These are phyloP conservation scores for Elasticomyces elasticus DNA, from an alignment of 495 filamentous ascomycete species.

Conservation along the genomic window DNA sequence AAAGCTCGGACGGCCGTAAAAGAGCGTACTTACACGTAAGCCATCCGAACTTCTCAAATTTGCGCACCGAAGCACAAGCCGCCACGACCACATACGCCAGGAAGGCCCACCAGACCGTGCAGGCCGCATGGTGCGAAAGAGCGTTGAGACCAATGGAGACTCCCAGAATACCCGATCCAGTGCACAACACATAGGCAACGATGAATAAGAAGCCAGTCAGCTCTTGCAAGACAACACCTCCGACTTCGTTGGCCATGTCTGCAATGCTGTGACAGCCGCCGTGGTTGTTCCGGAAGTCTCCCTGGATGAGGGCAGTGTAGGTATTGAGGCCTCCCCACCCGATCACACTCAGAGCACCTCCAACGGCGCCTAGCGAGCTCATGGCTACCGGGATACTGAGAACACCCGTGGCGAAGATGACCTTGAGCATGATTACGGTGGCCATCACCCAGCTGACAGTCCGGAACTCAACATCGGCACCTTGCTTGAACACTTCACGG, in stretches of 20 bases:
- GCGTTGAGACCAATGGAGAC: slow-evolving; percentile 44
- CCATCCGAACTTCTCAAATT: slow-evolving; percentile 18
- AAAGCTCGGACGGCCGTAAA: too few species aligned
- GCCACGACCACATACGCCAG: slow-evolving; percentile 21
- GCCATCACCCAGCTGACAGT: slow-evolving; percentile 48
- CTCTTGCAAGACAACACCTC: slow-evolving; percentile 19
- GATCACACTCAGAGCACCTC: slow-evolving; percentile 34
- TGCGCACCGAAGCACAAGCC: slow-evolving; percentile 12
- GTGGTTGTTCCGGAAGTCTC: slow-evolving; percentile 32
- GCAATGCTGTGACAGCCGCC: slow-evolving; percentile 32
- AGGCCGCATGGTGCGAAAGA: slow-evolving; percentile 38
- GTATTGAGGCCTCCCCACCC: slow-evolving; percentile 38
- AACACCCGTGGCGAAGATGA: slow-evolving; percentile 42
- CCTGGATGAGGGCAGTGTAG: slow-evolving; percentile 25
- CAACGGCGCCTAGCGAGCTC: slow-evolving; percentile 34
- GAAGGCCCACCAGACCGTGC: slow-evolving; percentile 39
- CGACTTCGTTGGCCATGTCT: slow-evolving; percentile 35
- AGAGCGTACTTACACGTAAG: slow-evolving; percentile 6
- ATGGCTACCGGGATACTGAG: slow-evolving; percentile 32
- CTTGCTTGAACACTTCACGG: slow-evolving; percentile 44
- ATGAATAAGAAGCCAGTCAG: slow-evolving; percentile 37
- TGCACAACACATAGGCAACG: slow-evolving; percentile 39
- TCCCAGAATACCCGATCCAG: slow-evolving; percentile 41
- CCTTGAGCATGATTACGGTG: slow-evolving; percentile 48
- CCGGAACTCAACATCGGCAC: slow-evolving; percentile 45